Evolutionary conservation across 129 eudicot species (phyloP).

Genomic region (Saussurea involucrata): DNA sequence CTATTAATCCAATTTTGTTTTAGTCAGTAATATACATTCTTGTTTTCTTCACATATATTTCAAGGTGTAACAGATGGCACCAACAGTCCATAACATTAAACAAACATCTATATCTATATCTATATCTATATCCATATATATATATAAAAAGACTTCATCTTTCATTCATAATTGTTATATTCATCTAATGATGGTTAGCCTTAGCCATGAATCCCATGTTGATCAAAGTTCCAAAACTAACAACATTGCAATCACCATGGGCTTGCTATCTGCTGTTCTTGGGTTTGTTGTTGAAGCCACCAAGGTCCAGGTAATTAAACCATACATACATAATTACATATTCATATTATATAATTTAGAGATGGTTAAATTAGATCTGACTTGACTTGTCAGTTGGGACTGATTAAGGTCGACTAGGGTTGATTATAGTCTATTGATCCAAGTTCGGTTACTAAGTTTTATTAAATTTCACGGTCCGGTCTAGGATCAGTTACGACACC

Average conservation of each 20-base stretch:
- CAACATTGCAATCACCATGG: background rate
- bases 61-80: background rate
- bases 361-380: too few species aligned
- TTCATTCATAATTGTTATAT: background rate
- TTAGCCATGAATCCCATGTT: background rate
- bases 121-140: too few species aligned
- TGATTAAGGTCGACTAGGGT: too few species aligned
- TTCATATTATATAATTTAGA: too few species aligned
- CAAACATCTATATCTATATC: background rate
- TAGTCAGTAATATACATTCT: background rate
- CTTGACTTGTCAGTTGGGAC: too few species aligned
- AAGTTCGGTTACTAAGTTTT: too few species aligned
- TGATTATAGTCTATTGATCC: too few species aligned
- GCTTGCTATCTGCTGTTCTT: conserved; percentile 7
- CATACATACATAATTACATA: background rate
- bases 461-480: too few species aligned
- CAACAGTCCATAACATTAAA: background rate
- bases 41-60: background rate
- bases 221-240: background rate
- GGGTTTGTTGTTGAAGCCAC: conserved; percentile 17
- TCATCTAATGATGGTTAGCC: background rate
- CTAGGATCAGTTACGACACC: too few species aligned
- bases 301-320: conserved; percentile 2
- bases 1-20: background rate
- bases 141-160: background rate